Percentiles rank a stretch among this genome's conserved stretches.
Evolutionary conservation across 768 basidiomycete genomes (phyloP).

Genomic region (Leccinum barrowsii): DNA sequence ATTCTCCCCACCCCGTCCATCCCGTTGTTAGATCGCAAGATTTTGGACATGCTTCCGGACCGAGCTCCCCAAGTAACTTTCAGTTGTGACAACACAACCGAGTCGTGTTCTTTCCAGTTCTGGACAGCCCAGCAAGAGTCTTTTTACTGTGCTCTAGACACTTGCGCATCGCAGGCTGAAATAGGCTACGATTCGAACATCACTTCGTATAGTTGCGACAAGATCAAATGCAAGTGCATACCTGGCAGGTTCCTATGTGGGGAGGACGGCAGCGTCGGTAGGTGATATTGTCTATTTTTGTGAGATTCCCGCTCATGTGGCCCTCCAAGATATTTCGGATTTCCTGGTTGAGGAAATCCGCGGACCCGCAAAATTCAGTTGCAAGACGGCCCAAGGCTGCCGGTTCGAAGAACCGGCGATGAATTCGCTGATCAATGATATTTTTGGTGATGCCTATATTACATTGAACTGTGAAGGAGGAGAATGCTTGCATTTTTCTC

Average conservation of each 20-base stretch:
- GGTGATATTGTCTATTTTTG: constrained; percentile 29
- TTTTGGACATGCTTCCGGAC: constrained; percentile 85
- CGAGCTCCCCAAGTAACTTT: constrained; percentile 96
- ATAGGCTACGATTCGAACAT: constrained; percentile 62
- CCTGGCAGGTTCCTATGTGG: constrained; percentile 93
- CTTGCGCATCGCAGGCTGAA: constrained; percentile 51
- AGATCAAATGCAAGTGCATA: constrained; percentile 89
- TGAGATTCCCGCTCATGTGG: neutral
- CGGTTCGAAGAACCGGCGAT: constrained; percentile 94
- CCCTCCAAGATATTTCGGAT: constrained; percentile 72
- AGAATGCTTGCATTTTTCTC: constrained; percentile 90
- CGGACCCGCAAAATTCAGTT: constrained; percentile 87
- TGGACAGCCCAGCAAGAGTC: constrained; percentile 95
- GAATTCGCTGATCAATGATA: constrained; percentile 89
- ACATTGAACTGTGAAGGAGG: constrained; percentile 84
- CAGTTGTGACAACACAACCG: constrained; percentile 65
- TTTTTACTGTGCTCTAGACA: constrained; percentile 86
- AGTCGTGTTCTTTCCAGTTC: constrained; percentile 91
- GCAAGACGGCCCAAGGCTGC: constrained; percentile 68
- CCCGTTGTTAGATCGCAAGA: constrained; percentile 73
- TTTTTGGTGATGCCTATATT: constrained; percentile 92
- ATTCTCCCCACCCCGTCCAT: neutral
- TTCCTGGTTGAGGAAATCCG: constrained; percentile 87
- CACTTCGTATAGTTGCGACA: constrained; percentile 77
- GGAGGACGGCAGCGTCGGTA: constrained; percentile 89